Evolutionary conservation across 768 basidiomycete genomes (phyloP).

Genomic region (Sistotremastrum niveocremeum): DNA sequence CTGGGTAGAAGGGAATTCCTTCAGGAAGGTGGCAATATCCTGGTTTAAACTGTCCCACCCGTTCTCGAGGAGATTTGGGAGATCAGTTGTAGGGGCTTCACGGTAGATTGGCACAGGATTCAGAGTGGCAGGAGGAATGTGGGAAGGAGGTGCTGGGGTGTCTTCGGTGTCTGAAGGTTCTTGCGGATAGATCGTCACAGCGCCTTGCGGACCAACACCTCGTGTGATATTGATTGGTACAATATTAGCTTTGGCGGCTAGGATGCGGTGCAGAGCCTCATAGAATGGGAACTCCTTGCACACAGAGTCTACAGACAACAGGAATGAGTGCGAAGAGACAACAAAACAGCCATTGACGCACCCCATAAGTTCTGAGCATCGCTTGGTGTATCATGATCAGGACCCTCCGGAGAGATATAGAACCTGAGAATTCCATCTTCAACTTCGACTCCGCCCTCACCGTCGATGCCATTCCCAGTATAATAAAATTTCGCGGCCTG

Average conservation of each 20-base stretch:
- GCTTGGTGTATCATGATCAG: not conserved
- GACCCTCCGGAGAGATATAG: not conserved
- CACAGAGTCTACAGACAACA: not conserved
- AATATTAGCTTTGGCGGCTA: not conserved
- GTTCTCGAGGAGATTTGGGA: too few species aligned
- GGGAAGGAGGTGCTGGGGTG: too few species aligned
- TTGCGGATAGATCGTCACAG: not conserved
- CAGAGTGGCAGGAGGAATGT: too few species aligned
- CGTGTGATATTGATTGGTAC: slow-evolving; percentile 1
- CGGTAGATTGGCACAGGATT: too few species aligned
- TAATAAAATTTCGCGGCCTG: too few species aligned
- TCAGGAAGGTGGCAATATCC: too few species aligned
- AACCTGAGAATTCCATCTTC: not conserved
- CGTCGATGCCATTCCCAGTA: not conserved
- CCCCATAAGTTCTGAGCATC: slow-evolving; percentile 3
- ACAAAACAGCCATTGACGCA: not conserved
- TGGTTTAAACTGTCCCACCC: too few species aligned
- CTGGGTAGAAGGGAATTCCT: too few species aligned
- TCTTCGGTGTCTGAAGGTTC: too few species aligned
- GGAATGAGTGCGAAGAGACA: too few species aligned
- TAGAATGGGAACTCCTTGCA: slow-evolving; percentile 3
- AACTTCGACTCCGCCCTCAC: not conserved
- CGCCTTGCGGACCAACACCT: slow-evolving; percentile 1
- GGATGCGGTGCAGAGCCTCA: not conserved
- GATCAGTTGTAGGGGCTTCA: too few species aligned